Evolutionary conservation across 2,329 filamentous ascomycete genomes (phyloP).

Genomic region (Aspergillus sp.): DNA sequence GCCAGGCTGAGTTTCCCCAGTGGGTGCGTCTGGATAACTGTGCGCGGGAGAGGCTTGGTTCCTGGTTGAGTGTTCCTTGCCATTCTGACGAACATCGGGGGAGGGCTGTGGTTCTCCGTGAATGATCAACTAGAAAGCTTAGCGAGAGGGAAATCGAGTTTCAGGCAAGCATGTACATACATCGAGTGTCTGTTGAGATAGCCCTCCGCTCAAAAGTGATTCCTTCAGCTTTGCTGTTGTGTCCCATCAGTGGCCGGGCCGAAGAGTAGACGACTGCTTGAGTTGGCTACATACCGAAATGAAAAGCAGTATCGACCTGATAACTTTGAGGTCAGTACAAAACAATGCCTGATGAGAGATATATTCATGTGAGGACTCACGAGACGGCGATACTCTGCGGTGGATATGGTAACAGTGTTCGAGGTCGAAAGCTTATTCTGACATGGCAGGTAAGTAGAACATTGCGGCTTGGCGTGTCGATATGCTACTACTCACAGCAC

Average conservation of each 20-base stretch:
- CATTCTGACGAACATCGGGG: background rate
- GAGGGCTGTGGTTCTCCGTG: conserved; percentile 16
- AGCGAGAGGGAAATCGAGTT: conserved; percentile 19
- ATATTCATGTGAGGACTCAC: conserved; percentile 39
- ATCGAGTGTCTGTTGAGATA: conserved; percentile 55
- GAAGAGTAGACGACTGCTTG: background rate
- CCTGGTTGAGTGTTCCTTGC: background rate
- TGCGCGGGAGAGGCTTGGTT: background rate
- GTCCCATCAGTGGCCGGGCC: conserved; percentile 8
- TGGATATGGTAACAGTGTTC: conserved; percentile 60
- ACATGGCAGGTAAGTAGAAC: conserved; percentile 20
- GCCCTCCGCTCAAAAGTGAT: conserved; percentile 56
- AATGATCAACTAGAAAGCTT: conserved; percentile 27
- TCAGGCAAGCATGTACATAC: conserved; percentile 34
- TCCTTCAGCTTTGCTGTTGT: conserved; percentile 52
- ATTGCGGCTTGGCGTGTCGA: background rate
- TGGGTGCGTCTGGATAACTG: background rate
- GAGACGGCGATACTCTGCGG: conserved; percentile 65
- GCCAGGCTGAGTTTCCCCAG: background rate
- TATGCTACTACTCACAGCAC: conserved; percentile 17
- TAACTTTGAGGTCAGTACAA: background rate
- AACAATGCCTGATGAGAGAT: background rate
- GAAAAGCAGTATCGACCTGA: conserved; percentile 25
- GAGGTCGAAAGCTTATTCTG: conserved; percentile 42
- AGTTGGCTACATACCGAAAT: conserved; percentile 20